Base-by-base conservation (phyloP, 768 basidiomycete genomes). In the Phaeolepiota aurea region DNA sequence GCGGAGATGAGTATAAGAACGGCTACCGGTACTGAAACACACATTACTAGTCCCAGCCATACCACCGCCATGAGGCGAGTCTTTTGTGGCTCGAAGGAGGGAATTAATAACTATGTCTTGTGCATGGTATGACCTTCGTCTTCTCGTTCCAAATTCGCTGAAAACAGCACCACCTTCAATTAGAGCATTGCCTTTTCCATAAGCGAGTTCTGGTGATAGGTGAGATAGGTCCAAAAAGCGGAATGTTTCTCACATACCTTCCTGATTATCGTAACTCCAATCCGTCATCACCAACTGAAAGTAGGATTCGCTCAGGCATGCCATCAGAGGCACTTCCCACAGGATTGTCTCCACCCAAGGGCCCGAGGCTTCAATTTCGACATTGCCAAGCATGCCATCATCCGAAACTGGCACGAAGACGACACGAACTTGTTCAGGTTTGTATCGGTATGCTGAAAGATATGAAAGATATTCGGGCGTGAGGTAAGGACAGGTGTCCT, bases 241-340 rank as follows among this genome's bases (percentile, higher is more conserved):
- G n/a, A n/a, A 7, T 7, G n/a, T 18, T 28, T 40, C n/a, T 13
- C 12, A 36, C 56, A 30, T 45, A 87, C 91, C 82, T 61, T 76
- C 68, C 60, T 91, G 89, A 3, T 80, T 79, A n/a, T 82, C 77
- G 46, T 91, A 79, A 41, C 60, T 74, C 94, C 94, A 99, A 51
- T 93, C 82, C 1, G 69, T 83, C 49, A 75, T 74, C 25, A 77
- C 81, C 13, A 72, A 70, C 14, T 62, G 69, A 63, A 94, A 99
- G 63, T 89, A 94, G 14, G 79, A 77, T 57, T 99, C 91, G 52
- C 87, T 90, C 38, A 99, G 66, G 47, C 79, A 79, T 11, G 91
- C 81, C 90, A 98, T 92, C 38, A 98, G 65, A 1, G 91, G 93
- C 1, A 97, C 91, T 63, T 98, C 96, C 81, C 94, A 99, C 19